A percentile compares a stretch with the other conserved stretches of the same genome.
These are phyloP conservation scores for Exophiala mesophila DNA, from an alignment of 2,329 filamentous ascomycete species.

Conservation along the genomic window DNA sequence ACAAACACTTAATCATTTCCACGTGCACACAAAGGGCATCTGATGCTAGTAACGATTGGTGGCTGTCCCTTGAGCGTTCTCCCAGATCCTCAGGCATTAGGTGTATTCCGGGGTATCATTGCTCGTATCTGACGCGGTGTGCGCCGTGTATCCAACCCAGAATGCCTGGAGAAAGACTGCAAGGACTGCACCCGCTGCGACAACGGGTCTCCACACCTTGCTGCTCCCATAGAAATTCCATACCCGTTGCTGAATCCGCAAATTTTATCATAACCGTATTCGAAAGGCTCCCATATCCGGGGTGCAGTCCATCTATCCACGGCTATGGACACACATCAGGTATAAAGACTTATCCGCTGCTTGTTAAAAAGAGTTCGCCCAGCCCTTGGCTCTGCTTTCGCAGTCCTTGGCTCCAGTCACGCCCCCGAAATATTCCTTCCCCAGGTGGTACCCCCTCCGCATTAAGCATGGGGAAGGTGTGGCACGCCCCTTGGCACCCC, in stretches of 20 bases:
- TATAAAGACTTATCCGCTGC: not conserved
- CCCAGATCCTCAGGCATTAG: no score
- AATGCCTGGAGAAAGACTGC: no score
- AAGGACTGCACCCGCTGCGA: no score
- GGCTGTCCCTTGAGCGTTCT: no score
- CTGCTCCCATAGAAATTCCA: not conserved
- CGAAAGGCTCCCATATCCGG: not conserved
- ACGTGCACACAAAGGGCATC: no score
- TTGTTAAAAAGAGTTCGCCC: conserved; percentile 1
- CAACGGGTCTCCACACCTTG: no score
- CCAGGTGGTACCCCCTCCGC: not conserved
- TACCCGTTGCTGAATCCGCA: not conserved
- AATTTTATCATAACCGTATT: not conserved
- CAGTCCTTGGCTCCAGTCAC: not conserved
- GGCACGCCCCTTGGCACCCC: not conserved
- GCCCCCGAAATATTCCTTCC: not conserved
- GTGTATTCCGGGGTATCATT: no score
- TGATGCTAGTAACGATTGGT: no score
- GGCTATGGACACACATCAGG: not conserved
- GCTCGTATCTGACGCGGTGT: no score
- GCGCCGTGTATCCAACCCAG: no score
- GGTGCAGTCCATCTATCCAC: not conserved
- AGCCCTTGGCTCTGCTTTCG: not conserved
- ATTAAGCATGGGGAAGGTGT: not conserved
- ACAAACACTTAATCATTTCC: no score